These are phyloP conservation scores for Lathyrus oleraceus DNA, from an alignment of 306 rosid species.

Conservation along the genomic window DNA sequence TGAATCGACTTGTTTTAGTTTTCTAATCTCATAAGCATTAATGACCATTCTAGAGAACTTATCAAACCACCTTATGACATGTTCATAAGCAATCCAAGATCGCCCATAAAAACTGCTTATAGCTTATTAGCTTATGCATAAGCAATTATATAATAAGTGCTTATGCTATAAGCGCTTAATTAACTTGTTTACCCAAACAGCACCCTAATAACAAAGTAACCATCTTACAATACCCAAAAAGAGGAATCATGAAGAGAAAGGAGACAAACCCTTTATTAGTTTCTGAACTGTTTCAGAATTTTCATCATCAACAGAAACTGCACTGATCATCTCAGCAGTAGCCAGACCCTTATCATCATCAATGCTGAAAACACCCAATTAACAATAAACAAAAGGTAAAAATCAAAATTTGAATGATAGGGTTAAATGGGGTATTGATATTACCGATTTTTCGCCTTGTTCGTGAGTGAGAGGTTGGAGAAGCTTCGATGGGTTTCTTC, in stretches of 20 bases:
- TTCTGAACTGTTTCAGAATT: constrained; percentile 45
- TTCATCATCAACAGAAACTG: constrained; percentile 40
- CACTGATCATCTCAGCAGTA: constrained; percentile 17
- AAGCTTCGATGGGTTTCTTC: constrained; percentile 51
- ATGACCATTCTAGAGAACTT: background rate
- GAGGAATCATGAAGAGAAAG: background rate
- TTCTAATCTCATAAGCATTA: background rate
- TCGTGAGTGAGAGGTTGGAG: constrained; percentile 52
- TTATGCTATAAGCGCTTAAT: background rate
- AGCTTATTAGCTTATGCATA: too few relatives aligned
- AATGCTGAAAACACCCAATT: constrained; percentile 44
- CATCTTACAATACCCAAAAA: background rate
- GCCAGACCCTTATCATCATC: constrained; percentile 22
- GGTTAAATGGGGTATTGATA: constrained; percentile 11
- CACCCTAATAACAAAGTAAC: constrained; percentile 7
- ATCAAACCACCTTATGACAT: background rate
- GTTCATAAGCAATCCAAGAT: background rate
- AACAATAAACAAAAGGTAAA: background rate
- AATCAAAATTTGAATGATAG: constrained; percentile 5
- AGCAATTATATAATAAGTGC: background rate
- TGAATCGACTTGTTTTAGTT: background rate
- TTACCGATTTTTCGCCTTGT: constrained; percentile 45
- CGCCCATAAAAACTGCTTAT: background rate
- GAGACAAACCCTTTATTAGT: constrained; percentile 51
- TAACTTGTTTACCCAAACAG: background rate